phyloP scores from a whole-genome alignment of 495 filamentous ascomycete genomes.

The Amphirosellinia nigrospora region DNA sequence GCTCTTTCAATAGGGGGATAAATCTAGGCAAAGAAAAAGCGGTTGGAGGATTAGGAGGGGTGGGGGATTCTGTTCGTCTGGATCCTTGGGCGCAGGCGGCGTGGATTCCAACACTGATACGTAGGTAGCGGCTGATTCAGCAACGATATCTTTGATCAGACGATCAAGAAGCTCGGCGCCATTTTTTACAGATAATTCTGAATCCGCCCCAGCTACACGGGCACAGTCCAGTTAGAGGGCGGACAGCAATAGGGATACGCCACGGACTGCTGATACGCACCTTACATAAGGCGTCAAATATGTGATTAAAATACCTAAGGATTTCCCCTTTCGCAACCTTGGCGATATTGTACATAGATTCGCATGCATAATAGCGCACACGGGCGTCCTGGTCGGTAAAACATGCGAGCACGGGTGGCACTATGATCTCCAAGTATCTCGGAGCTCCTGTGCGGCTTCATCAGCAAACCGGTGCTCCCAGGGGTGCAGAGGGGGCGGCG shows the following conservation, averaged over 20 bases:
- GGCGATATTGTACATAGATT: constrained; percentile 99
- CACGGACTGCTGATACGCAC: constrained; percentile 52
- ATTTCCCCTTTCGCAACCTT: constrained; percentile 99
- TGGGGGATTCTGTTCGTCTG: constrained; percentile 46
- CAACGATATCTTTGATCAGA: constrained; percentile 96
- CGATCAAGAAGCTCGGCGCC: constrained; percentile 96
- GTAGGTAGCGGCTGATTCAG: constrained; percentile 94
- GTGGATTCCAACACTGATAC: constrained; percentile 82
- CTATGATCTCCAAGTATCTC: constrained; percentile 87
- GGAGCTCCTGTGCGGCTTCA: constrained; percentile 69
- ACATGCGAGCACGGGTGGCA: constrained; percentile 97
- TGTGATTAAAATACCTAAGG: constrained; percentile 93
- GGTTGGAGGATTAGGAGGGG: constrained; percentile 63
- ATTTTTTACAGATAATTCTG: constrained; percentile 97
- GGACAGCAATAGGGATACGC: not conserved
- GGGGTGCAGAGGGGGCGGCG: not conserved
- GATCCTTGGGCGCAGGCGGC: constrained; percentile 48
- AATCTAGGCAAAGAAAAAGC: constrained; percentile 93
- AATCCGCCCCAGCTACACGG: constrained; percentile 82
- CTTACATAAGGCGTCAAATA: constrained; percentile 97
- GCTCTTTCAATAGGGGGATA: constrained; percentile 89
- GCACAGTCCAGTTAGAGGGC: constrained; percentile 12
- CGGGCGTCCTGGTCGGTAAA: constrained; percentile 98
- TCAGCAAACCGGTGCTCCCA: constrained; percentile 31
- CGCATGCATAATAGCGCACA: constrained; percentile 98